Percentiles rank a stretch among this genome's conserved stretches.
phyloP scores from a whole-genome alignment of 2,329 filamentous ascomycete species.

The Trichoderma cornu-damae region DNA sequence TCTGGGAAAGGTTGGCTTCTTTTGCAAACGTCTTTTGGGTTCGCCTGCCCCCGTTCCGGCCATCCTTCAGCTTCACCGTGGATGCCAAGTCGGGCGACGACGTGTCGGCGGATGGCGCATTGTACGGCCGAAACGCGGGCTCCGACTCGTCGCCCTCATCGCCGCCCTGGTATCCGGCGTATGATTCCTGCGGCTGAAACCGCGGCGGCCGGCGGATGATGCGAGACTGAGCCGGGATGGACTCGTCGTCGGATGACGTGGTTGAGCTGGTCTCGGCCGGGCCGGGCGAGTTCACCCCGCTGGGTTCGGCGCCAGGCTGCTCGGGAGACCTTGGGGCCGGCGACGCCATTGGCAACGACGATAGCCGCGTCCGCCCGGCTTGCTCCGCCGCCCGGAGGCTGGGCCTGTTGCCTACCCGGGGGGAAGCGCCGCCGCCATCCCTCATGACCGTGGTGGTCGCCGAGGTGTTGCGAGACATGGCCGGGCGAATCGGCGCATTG shows the following conservation, averaged over 20 bases:
- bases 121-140: conserved; percentile 51
- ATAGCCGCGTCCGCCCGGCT: conserved; percentile 36
- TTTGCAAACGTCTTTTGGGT: conserved; percentile 30
- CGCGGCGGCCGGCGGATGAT: conserved; percentile 57
- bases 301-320: conserved; percentile 21
- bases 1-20: conserved; percentile 46
- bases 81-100: conserved; percentile 46
- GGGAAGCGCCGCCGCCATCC: conserved; percentile 33
- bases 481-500: conserved; percentile 41
- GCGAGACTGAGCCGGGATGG: conserved; percentile 52
- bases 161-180: conserved; percentile 39
- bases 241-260: conserved; percentile 45
- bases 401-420: conserved; percentile 25
- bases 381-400: conserved; percentile 28
- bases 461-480: conserved; percentile 45
- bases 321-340: conserved; percentile 25
- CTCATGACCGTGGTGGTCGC: conserved; percentile 41
- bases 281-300: conserved; percentile 31
- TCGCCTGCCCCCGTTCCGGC: conserved; percentile 31
- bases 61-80: conserved; percentile 45
- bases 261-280: conserved; percentile 36
- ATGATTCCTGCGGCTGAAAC: conserved; percentile 39
- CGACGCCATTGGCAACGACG: conserved; percentile 41
- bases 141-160: conserved; percentile 55
- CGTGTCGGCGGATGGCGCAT: conserved; percentile 31